Conservation (phyloP, 768 basidiomycete species). For the Suillus paluster region DNA sequence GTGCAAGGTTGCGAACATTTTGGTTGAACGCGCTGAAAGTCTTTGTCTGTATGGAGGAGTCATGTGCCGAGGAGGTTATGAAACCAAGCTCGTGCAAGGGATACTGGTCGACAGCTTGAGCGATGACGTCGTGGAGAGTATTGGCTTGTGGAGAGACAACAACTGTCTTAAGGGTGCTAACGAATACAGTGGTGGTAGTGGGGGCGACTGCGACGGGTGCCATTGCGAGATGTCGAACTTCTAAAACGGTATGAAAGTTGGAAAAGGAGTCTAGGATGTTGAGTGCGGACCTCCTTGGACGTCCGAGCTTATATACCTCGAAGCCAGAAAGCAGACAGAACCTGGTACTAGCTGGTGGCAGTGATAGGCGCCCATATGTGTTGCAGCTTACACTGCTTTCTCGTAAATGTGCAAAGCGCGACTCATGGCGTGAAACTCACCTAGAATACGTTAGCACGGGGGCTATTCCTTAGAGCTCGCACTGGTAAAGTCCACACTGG, state of each 20-base stretch:
- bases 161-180: slow-evolving; percentile 6
- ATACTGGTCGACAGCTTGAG: slow-evolving; percentile 23
- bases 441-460: background rate
- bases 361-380: background rate
- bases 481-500: background rate
- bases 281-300: slow-evolving; percentile 4
- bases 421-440: background rate
- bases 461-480: background rate
- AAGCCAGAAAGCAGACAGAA: background rate
- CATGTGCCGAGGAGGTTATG: slow-evolving; percentile 33
- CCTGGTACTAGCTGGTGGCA: background rate
- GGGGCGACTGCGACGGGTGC: slow-evolving; percentile 19
- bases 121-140: slow-evolving; percentile 29
- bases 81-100: slow-evolving; percentile 31
- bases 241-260: background rate
- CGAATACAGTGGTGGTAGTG: slow-evolving; percentile 11
- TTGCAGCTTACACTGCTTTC: background rate
- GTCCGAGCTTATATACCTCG: slow-evolving; percentile 25
- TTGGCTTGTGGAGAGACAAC: slow-evolving; percentile 11
- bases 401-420: too few species aligned
- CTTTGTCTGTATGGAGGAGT: slow-evolving; percentile 32
- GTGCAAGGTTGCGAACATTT: slow-evolving; percentile 21
- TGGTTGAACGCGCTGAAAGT: slow-evolving; percentile 26
- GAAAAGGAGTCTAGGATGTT: background rate
- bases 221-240: slow-evolving; percentile 14